These are phyloP conservation scores for Colletotrichum tropicale DNA, from an alignment of 2,329 filamentous ascomycete genomes.

Conservation along the genomic window DNA sequence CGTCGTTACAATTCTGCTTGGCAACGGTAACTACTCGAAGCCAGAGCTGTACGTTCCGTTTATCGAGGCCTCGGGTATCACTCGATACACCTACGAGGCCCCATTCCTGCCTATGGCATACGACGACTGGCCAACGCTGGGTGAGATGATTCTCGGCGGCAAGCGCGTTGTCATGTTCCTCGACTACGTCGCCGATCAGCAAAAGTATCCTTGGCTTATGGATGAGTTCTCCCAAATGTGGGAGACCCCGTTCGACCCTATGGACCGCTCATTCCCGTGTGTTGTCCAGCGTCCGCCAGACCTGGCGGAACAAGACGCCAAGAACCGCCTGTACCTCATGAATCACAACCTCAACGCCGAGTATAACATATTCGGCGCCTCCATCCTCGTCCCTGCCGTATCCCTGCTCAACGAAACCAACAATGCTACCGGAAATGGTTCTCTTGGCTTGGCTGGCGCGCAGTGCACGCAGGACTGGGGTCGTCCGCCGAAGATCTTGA, in stretches of 20 bases:
- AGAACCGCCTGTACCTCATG: conserved; percentile 75
- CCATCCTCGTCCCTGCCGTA: conserved; percentile 74
- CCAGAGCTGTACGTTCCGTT: conserved; percentile 68
- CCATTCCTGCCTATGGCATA: conserved; percentile 72
- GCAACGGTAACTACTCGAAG: conserved; percentile 77
- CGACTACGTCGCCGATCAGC: conserved; percentile 85
- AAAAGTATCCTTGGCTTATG: conserved; percentile 79
- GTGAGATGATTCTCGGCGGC: conserved; percentile 72
- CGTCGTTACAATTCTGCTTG: conserved; percentile 84
- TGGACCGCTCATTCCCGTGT: conserved; percentile 73
- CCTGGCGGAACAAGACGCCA: conserved; percentile 56
- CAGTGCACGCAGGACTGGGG: conserved; percentile 69
- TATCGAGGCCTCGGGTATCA: conserved; percentile 74
- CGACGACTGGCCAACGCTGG: conserved; percentile 83
- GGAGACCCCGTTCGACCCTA: conserved; percentile 86
- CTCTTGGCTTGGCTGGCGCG: conserved; percentile 66
- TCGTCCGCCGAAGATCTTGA: conserved; percentile 75
- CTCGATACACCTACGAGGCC: conserved; percentile 76
- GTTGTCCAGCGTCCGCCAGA: conserved; percentile 76
- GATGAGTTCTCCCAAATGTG: conserved; percentile 89
- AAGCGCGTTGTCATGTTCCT: conserved; percentile 81
- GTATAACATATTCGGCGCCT: conserved; percentile 67
- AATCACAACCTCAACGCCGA: conserved; percentile 93
- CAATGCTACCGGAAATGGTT: conserved; percentile 66
- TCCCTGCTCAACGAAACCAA: conserved; percentile 76